phyloP scores from a whole-genome alignment of 2,329 filamentous ascomycete species.

The Huntiella omanensis region DNA sequence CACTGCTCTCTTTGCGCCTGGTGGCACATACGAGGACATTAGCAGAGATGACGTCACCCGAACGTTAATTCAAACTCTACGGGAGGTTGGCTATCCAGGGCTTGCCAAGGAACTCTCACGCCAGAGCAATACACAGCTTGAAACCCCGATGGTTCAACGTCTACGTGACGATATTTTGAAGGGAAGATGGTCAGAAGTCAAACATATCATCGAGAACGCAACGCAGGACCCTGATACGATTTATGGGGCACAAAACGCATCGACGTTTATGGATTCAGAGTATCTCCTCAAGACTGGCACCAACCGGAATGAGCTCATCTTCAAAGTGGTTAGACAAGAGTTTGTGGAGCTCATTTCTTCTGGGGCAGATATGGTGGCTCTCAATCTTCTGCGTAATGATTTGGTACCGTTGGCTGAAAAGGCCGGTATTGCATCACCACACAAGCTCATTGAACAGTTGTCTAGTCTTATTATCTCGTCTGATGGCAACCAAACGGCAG shows the following conservation, averaged over 20 bases:
- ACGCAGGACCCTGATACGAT: neutral
- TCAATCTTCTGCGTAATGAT: conserved; percentile 72
- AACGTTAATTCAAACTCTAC: conserved; percentile 76
- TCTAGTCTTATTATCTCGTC: conserved; percentile 49
- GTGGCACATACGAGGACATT: neutral
- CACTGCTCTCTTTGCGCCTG: neutral
- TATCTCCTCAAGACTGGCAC: neutral
- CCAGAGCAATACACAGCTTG: conserved; percentile 75
- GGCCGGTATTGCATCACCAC: too few relatives aligned
- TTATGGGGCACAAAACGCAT: neutral
- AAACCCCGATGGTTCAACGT: conserved; percentile 68
- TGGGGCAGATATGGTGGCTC: conserved; percentile 49
- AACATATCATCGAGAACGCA: conserved; percentile 50
- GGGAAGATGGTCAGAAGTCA: conserved; percentile 73
- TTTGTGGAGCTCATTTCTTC: conserved; percentile 77
- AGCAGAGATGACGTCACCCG: conserved; percentile 83
- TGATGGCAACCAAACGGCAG: too few relatives aligned
- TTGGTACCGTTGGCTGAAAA: conserved; percentile 54
- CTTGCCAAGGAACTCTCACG: conserved; percentile 57
- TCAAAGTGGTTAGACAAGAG: conserved; percentile 82
- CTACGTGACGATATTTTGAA: conserved; percentile 65
- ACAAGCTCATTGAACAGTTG: conserved; percentile 21
- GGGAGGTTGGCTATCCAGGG: conserved; percentile 67
- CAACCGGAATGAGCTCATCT: conserved; percentile 52
- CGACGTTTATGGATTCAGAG: conserved; percentile 1